A percentile compares a stretch with the other conserved stretches of the same genome.
These are phyloP conservation scores for Bipolaris victoriae DNA, from an alignment of 2,329 filamentous ascomycete genomes.

Conservation along the genomic window DNA sequence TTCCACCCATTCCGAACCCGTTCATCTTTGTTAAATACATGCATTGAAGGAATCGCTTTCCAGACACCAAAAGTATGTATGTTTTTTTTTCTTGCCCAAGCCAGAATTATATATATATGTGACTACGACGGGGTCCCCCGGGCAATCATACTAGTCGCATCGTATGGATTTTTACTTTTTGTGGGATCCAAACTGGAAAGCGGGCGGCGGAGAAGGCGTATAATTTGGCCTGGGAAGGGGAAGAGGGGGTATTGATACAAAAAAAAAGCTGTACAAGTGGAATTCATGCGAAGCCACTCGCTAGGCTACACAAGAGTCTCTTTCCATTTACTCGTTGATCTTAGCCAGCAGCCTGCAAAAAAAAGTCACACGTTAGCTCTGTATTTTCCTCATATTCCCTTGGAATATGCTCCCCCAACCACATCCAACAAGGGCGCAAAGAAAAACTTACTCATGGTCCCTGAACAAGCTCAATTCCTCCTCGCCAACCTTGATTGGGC, in stretches of 20 bases:
- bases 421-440: background rate
- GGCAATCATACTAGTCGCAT: slow-evolving; percentile 37
- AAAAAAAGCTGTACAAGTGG: slow-evolving; percentile 21
- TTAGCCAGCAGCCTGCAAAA: slow-evolving; percentile 87
- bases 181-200: background rate
- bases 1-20: slow-evolving; percentile 3
- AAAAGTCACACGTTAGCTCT: slow-evolving; percentile 14
- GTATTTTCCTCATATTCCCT: background rate
- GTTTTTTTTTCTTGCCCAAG: slow-evolving; percentile 16
- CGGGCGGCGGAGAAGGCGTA: background rate
- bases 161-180: slow-evolving; percentile 14
- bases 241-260: slow-evolving; percentile 34
- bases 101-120: slow-evolving; percentile 20
- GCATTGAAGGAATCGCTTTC: slow-evolving; percentile 20
- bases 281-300: slow-evolving; percentile 20
- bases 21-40: slow-evolving; percentile 25
- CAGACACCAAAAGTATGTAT: slow-evolving; percentile 22
- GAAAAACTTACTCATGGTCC: slow-evolving; percentile 86
- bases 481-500: slow-evolving; percentile 94
- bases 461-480: slow-evolving; percentile 96
- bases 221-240: background rate
- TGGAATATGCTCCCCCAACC: background rate
- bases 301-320: background rate
- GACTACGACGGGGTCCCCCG: slow-evolving; percentile 34
- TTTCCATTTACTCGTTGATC: slow-evolving; percentile 82